phyloP scores from a whole-genome alignment of 179 eudicot species.

The Beta corolliflora region DNA sequence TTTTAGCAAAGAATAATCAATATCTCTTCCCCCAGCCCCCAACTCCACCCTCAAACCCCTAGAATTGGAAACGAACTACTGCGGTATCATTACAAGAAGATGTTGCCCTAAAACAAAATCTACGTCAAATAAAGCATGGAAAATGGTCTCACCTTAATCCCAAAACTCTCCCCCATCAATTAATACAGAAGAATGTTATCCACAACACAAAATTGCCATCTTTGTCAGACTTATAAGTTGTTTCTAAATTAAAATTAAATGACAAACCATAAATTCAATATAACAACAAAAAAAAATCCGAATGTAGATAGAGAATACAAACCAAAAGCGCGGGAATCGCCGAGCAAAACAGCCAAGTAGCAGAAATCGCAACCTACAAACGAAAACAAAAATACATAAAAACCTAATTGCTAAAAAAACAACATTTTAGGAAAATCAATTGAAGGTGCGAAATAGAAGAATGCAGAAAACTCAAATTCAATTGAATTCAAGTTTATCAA shows the following conservation, averaged over 20 bases:
- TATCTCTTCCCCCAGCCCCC: too few species aligned
- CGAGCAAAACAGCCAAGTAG: slow-evolving; percentile 74
- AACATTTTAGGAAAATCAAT: neutral
- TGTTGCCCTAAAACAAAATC: neutral
- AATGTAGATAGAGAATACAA: slow-evolving; percentile 21
- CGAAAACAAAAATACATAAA: neutral
- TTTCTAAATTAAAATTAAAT: neutral
- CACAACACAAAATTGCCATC: neutral
- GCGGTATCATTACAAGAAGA: neutral
- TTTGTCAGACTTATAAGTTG: neutral
- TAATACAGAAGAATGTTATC: too few species aligned
- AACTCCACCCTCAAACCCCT: too few species aligned
- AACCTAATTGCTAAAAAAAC: neutral
- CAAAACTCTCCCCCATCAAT: neutral
- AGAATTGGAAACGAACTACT: neutral
- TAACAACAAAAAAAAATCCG: neutral
- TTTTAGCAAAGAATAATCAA: too few species aligned
- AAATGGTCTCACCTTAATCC: too few species aligned
- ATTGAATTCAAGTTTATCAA: neutral
- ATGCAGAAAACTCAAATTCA: neutral
- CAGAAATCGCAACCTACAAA: slow-evolving; percentile 71
- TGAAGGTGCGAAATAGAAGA: neutral
- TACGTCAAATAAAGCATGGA: too few species aligned
- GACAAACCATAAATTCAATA: neutral
- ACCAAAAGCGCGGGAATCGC: slow-evolving; percentile 90